phyloP scores from a whole-genome alignment of 2,329 filamentous ascomycete genomes.

The Xylariaceae sp. region DNA sequence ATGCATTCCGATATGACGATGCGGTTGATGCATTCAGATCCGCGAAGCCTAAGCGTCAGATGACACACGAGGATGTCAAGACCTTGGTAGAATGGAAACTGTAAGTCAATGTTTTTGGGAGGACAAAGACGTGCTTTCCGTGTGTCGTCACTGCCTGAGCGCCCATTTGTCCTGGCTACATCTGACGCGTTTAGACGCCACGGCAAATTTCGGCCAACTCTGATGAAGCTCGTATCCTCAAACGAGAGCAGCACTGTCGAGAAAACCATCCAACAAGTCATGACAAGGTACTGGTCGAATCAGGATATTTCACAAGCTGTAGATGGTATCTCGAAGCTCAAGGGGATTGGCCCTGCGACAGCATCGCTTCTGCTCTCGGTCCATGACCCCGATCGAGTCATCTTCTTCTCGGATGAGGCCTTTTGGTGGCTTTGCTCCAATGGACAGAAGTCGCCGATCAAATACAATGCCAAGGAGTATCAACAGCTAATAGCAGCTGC shows the following conservation, averaged over 20 bases:
- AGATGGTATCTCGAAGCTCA: conserved; percentile 57
- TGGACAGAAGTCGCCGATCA: conserved; percentile 53
- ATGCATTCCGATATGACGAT: conserved; percentile 56
- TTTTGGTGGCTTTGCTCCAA: conserved; percentile 67
- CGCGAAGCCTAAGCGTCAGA: conserved; percentile 33
- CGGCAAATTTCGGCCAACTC: conserved; percentile 60
- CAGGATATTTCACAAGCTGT: conserved; percentile 44
- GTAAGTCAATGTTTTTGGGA: conserved; percentile 41
- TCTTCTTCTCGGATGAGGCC: conserved; percentile 80
- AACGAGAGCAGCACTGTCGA: conserved; percentile 53
- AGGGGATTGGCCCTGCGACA: conserved; percentile 76
- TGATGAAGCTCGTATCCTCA: conserved; percentile 59
- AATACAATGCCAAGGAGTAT: conserved; percentile 72
- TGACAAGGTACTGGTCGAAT: conserved; percentile 43
- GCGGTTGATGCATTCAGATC: conserved; percentile 48
- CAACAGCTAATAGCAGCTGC: conserved; percentile 47
- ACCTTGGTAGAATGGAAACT: conserved; percentile 69
- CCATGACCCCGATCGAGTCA: conserved; percentile 54
- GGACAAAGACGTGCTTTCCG: not conserved
- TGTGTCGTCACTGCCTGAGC: not conserved
- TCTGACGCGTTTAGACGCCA: conserved; percentile 44
- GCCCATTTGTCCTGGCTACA: conserved; percentile 1
- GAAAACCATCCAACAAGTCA: conserved; percentile 50
- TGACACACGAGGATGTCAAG: conserved; percentile 58
- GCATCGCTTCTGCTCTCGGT: conserved; percentile 71